Evolutionary conservation across 2,329 filamentous ascomycete species (phyloP), one percentile per base, ranked within the genome.

Genomic region (Verticillium klebahnii): DNA sequence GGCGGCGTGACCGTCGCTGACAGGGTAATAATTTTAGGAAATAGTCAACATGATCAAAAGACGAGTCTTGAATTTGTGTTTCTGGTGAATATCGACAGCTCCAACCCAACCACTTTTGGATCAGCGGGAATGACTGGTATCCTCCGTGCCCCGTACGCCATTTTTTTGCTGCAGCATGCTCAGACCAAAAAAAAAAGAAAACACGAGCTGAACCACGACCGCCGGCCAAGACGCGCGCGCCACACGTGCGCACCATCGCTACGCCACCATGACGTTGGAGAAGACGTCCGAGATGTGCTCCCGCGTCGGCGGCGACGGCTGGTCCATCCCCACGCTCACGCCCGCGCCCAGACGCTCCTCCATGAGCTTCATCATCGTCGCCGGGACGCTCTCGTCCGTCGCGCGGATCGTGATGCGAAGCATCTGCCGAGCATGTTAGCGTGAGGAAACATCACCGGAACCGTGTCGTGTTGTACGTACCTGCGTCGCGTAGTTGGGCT

Each of bases 361-460:
- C 92, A 99, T 96, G 62, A 91, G 79, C 74, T 92, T 93, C 70
- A 95, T 80, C 61, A 99, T 74, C 23, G 94, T 83, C 1, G 86
- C 83, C 8, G 95, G 93, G 0, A 99, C 92, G 36, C 82, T 85
- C 71, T 98, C 95, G 70, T 98, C 94, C 1, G 95, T 99, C 6
- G 94, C 95, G 65, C 95, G 86, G 69, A 99, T 89, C 0, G 95
- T 99, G 64, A 98, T 82, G 60, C 95, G 93, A 70, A 96, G 91
- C 92, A 97, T 97, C 95, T 97, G 68, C 8, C 64, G 3, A 32
- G 37, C 29, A 63, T 66, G 37, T 71, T 65, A 75, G 12, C 31
- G 14, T 34, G 52, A 29, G 50, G 52, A 23, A 19, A 15, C 57
- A 56, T 2, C 2, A 25, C 25, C 29, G 31, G 5, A 37, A 45